Conservation (phyloP, 2,329 filamentous ascomycete genomes). For the Gremmenia infestans region DNA sequence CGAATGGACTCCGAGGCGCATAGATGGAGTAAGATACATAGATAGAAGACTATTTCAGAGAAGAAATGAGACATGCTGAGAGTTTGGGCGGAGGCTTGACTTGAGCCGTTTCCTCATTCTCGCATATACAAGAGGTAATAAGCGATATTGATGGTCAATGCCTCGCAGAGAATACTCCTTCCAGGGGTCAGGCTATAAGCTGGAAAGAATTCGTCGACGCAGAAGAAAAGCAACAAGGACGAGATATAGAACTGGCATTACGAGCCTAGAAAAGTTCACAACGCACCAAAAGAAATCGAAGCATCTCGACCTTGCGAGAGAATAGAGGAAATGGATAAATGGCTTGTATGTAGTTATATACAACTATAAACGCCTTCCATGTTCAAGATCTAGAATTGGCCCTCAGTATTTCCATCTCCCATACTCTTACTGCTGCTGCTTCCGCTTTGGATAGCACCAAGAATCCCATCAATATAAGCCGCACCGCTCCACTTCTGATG, state of each 20-base stretch:
- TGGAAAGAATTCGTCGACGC: too few relatives aligned
- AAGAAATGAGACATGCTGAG: neutral
- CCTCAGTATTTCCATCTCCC: conserved; percentile 91
- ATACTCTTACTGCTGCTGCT: conserved; percentile 87
- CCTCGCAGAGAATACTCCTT: neutral
- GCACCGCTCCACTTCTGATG: conserved; percentile 54
- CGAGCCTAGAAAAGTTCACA: neutral
- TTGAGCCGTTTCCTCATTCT: neutral
- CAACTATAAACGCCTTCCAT: neutral
- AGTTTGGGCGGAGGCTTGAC: neutral
- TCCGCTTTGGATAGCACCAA: conserved; percentile 86
- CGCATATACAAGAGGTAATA: neutral
- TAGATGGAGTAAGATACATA: neutral
- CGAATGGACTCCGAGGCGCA: neutral
- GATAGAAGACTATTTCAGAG: neutral
- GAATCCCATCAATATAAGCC: conserved; percentile 77
- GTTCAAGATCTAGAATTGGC: conserved; percentile 44
- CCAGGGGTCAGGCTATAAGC: too few relatives aligned
- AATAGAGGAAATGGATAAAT: neutral
- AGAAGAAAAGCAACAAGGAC: neutral
- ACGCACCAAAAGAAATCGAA: neutral
- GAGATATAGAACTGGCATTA: neutral
- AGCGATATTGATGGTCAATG: neutral
- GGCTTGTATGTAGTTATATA: neutral
- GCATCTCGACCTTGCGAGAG: neutral